Conservation (phyloP, 1,284 basidiomycete genomes). For the Leccinum angustisporum region DNA sequence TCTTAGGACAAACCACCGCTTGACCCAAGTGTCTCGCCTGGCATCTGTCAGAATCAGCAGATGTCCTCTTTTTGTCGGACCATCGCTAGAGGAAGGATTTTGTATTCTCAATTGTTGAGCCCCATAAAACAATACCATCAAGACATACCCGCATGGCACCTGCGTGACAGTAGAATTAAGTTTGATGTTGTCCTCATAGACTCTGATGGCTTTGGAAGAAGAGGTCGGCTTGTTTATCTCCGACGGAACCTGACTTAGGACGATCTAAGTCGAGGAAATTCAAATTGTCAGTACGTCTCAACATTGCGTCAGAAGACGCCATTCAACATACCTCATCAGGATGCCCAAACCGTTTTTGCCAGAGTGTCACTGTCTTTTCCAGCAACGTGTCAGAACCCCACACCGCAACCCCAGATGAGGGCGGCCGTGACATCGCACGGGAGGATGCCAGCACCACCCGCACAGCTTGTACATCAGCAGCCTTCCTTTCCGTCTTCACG, state of each 20-base stretch:
- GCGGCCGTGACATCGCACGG: constrained; percentile 43
- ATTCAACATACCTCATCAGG: constrained; percentile 60
- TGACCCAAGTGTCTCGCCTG: constrained; percentile 77
- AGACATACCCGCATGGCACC: constrained; percentile 64
- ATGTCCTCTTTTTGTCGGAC: constrained; percentile 81
- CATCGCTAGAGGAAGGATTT: constrained; percentile 53
- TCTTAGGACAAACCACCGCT: constrained; percentile 85
- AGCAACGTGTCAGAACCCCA: constrained; percentile 67
- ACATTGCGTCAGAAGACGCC: neutral
- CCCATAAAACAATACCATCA: constrained; percentile 2
- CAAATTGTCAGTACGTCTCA: neutral
- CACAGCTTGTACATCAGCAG: constrained; percentile 89
- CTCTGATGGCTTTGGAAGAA: constrained; percentile 23
- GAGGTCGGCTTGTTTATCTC: constrained; percentile 46
- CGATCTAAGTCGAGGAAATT: constrained; percentile 50
- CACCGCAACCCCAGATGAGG: constrained; percentile 53
- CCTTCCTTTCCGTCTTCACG: constrained; percentile 65
- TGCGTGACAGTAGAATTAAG: constrained; percentile 72
- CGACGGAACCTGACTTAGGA: constrained; percentile 67
- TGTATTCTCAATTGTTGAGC: constrained; percentile 4
- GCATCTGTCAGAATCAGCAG: constrained; percentile 81
- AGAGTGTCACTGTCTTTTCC: constrained; percentile 66
- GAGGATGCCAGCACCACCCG: constrained; percentile 70
- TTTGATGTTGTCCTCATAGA: constrained; percentile 56
- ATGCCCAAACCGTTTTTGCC: constrained; percentile 82